Conservation (phyloP, 805 yeast species). For the Trichomonascus vanleenenianus region DNA sequence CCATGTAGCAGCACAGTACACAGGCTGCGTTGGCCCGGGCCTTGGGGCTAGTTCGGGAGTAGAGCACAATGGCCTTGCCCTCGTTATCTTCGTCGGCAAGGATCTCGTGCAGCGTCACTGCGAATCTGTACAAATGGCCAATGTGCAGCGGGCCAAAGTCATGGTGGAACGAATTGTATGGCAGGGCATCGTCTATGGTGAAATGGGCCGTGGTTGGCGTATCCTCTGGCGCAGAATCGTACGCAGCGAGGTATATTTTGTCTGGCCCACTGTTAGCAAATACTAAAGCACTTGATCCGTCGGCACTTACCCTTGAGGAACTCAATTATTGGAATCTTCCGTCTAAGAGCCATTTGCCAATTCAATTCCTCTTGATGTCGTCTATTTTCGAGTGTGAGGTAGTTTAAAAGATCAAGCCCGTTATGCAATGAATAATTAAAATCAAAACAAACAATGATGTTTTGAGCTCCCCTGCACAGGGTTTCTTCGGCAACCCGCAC, state of each 20-base stretch:
- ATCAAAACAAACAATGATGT: no score
- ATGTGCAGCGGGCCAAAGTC: constrained; percentile 96
- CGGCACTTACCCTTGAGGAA: constrained; percentile 26
- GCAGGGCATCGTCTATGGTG: constrained; percentile 86
- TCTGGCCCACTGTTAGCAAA: constrained; percentile 20
- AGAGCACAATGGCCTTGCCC: constrained; percentile 84
- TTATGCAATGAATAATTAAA: no score
- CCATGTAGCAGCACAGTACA: constrained; percentile 87
- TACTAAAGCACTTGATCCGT: no score
- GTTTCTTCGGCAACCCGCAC: no score
- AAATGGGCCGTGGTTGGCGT: constrained; percentile 72
- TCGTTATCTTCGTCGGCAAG: constrained; percentile 78
- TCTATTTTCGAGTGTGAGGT: no score
- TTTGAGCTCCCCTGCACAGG: no score
- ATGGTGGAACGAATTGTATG: constrained; percentile 89
- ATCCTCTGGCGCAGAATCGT: constrained; percentile 69
- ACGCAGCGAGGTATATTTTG: constrained; percentile 86
- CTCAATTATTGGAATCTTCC: constrained; percentile 28
- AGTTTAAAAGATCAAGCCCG: no score
- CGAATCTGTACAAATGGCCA: constrained; percentile 90
- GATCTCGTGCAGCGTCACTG: constrained; percentile 87
- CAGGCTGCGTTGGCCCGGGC: constrained; percentile 93
- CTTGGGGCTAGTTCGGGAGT: constrained; percentile 72
- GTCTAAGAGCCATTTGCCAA: constrained; percentile 1
- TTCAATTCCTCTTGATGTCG: no score